Evolutionary conservation across 768 basidiomycete genomes (phyloP).

Genomic region (Auricularia cornea): DNA sequence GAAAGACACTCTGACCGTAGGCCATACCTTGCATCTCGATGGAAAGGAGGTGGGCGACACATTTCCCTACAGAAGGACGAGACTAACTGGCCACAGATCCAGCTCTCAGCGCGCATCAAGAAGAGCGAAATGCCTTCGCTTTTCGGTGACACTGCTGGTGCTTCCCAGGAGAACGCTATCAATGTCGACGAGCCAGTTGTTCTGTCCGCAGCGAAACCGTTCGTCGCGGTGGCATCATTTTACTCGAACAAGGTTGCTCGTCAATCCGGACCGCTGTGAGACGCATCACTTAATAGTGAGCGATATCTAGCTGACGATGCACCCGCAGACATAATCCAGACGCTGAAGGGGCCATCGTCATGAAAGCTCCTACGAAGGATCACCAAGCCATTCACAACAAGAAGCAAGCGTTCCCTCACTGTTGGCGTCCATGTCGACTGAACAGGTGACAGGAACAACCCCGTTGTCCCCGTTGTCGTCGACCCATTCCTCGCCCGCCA

Average conservation of each 20-base stretch:
- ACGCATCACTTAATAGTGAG: too few species aligned
- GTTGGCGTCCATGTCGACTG: neutral
- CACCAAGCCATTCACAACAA: slow-evolving; percentile 63
- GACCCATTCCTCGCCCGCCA: slow-evolving; percentile 74
- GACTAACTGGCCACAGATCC: slow-evolving; percentile 33
- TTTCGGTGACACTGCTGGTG: neutral
- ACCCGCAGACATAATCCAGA: slow-evolving; percentile 63
- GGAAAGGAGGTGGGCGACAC: slow-evolving; percentile 42
- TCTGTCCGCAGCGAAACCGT: slow-evolving; percentile 19
- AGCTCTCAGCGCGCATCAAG: slow-evolving; percentile 22
- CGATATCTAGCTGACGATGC: too few species aligned
- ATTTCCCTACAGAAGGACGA: slow-evolving; percentile 43
- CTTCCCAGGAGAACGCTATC: neutral
- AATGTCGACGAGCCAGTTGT: neutral
- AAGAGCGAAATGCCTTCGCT: slow-evolving; percentile 7
- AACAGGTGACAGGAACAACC: slow-evolving; percentile 38
- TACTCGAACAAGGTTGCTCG: slow-evolving; percentile 37
- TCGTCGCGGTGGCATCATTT: slow-evolving; percentile 52
- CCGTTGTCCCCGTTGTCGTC: slow-evolving; percentile 75
- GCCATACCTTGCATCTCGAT: slow-evolving; percentile 41
- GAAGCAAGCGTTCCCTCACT: slow-evolving; percentile 37
- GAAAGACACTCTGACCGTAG: slow-evolving; percentile 40
- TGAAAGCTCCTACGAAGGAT: slow-evolving; percentile 67
- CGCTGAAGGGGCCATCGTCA: slow-evolving; percentile 70
- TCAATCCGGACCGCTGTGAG: slow-evolving; percentile 38